phyloP scores from a whole-genome alignment of 2,329 filamentous ascomycete species.

The Calonectria multiphialidica region DNA sequence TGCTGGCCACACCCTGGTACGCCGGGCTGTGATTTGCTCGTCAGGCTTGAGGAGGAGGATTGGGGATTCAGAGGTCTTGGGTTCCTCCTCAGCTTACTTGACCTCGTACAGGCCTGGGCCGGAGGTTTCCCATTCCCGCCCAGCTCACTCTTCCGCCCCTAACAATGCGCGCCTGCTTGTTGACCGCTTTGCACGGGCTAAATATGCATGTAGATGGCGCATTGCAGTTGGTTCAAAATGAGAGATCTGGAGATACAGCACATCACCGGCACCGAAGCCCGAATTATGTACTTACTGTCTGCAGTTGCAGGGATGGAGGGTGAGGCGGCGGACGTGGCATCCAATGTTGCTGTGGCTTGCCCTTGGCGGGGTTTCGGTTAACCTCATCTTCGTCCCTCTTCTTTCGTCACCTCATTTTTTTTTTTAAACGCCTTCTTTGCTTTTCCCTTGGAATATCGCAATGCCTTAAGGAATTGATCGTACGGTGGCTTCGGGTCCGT shows the following conservation, averaged over 20 bases:
- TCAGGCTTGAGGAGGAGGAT: not conserved
- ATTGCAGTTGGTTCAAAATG: slow-evolving; percentile 2
- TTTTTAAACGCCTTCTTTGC: not conserved
- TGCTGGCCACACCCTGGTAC: slow-evolving; percentile 1
- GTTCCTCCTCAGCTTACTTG: not conserved
- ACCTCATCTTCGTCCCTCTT: not conserved
- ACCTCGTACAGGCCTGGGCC: not conserved
- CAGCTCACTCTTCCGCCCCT: not conserved
- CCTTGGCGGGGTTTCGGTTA: slow-evolving; percentile 8
- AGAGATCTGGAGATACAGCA: not conserved
- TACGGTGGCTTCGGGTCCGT: not conserved
- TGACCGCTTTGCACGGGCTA: slow-evolving; percentile 6
- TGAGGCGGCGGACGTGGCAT: slow-evolving; percentile 23
- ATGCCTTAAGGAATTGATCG: not conserved
- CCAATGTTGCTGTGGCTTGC: slow-evolving; percentile 11
- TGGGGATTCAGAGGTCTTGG: not conserved
- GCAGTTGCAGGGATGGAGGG: slow-evolving; percentile 16
- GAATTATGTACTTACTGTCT: not conserved
- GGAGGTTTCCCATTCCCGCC: slow-evolving; percentile 1
- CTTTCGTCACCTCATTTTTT: not conserved
- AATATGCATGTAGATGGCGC: not conserved
- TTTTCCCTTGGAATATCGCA: not conserved
- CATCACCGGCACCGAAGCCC: not conserved
- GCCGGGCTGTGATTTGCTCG: slow-evolving; percentile 13
- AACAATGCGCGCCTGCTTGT: not conserved